Conservation (phyloP, 768 basidiomycete genomes). For the Mycena albidolilacea region DNA sequence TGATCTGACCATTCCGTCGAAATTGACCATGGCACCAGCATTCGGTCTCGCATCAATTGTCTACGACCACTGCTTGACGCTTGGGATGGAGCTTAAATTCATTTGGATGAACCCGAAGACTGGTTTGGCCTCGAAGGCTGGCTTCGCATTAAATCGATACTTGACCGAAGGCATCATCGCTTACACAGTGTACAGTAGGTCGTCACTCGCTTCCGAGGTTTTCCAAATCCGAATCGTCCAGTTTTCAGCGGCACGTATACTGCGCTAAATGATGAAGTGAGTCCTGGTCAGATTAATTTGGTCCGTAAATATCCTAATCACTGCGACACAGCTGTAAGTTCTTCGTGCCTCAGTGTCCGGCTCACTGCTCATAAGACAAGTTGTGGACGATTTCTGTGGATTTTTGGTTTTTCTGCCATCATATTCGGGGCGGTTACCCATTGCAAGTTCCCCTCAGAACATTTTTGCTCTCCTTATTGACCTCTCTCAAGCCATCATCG, state of each 20-base stretch:
- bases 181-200: conserved; percentile 19
- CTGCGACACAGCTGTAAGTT: conserved; percentile 4
- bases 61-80: conserved; percentile 23
- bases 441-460: not conserved
- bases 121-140: conserved; percentile 8
- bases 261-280: not conserved
- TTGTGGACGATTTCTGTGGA: conserved; percentile 18
- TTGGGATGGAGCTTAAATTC: not conserved
- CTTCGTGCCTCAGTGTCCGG: not conserved
- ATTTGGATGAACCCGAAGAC: conserved; percentile 23
- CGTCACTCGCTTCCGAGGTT: not conserved
- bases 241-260: conserved; percentile 11
- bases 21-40: not conserved
- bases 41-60: conserved; percentile 15
- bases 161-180: conserved; percentile 17
- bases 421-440: conserved; percentile 17
- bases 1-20: not conserved
- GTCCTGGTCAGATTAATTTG: not conserved
- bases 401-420: conserved; percentile 20
- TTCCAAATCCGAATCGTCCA: not conserved
- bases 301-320: not conserved
- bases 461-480: not conserved
- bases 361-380: not conserved
- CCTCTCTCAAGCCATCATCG: conserved; percentile 2
- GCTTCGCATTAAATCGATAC: conserved; percentile 23